Evolutionary conservation across 73 alveolate species (phyloP).

Genomic region (Paramecium sexaurelia): DNA sequence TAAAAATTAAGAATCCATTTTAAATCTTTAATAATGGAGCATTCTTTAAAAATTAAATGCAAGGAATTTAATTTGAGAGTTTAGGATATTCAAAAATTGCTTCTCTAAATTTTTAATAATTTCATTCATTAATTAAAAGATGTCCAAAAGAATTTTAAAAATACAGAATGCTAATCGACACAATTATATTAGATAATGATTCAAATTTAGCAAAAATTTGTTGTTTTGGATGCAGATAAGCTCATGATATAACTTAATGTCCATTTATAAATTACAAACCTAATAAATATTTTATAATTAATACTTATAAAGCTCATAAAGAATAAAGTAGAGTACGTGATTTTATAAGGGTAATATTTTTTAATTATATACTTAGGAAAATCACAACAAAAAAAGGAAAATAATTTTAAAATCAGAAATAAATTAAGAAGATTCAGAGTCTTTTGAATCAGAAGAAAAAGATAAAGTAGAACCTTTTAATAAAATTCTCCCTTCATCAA

Average conservation of each 20-base stretch:
- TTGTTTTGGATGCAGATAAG: background rate
- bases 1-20: background rate
- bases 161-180: background rate
- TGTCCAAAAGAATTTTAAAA: constrained; percentile 1
- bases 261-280: background rate
- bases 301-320: background rate
- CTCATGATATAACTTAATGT: background rate
- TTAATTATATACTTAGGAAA: background rate
- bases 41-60: constrained; percentile 1
- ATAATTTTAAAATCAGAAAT: background rate
- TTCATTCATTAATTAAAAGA: background rate
- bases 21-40: background rate
- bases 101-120: background rate
- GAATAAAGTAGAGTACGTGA: background rate
- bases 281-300: background rate
- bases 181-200: background rate
- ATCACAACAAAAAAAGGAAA: background rate
- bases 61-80: background rate
- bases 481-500: background rate
- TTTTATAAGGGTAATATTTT: background rate
- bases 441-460: background rate
- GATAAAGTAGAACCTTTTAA: background rate
- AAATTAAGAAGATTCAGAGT: background rate
- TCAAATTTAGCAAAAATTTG: background rate
- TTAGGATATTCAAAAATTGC: background rate